Percentiles rank a stretch among this genome's conserved stretches.
These are phyloP conservation scores for Entonaema liquescens DNA, from an alignment of 495 filamentous ascomycete species.

Conservation along the genomic window DNA sequence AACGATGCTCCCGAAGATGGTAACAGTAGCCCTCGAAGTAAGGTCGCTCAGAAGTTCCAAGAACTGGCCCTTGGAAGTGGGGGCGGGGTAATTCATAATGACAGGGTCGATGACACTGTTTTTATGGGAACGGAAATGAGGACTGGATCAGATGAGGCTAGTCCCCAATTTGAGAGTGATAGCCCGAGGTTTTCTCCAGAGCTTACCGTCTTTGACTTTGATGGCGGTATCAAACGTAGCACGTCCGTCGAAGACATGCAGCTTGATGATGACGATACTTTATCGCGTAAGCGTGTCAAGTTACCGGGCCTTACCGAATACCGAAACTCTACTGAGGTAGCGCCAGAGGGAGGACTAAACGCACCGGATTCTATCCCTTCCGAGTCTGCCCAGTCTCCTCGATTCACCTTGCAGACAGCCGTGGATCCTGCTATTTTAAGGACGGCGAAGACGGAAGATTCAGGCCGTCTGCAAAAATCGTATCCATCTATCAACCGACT, in stretches of 20 bases:
- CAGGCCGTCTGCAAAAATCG: conserved; percentile 41
- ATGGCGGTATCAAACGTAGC: conserved; percentile 35
- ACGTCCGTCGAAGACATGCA: conserved; percentile 37
- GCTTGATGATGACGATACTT: conserved; percentile 38
- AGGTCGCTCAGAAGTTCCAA: conserved; percentile 70
- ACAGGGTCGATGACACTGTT: conserved; percentile 41
- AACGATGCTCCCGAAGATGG: conserved; percentile 47
- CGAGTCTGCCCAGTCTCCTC: conserved; percentile 30
- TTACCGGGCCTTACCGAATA: conserved; percentile 40
- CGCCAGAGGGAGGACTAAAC: conserved; percentile 6
- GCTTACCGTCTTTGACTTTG: conserved; percentile 31
- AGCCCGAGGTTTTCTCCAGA: conserved; percentile 36
- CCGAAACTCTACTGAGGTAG: conserved; percentile 27
- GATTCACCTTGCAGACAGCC: conserved; percentile 28
- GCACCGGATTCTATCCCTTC: neutral
- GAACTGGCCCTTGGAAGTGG: conserved; percentile 65
- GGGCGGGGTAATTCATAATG: conserved; percentile 50
- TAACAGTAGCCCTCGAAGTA: conserved; percentile 67
- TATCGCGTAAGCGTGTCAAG: conserved; percentile 51
- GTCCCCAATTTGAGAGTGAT: conserved; percentile 23
- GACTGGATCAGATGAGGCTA: conserved; percentile 29
- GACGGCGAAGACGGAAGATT: conserved; percentile 39
- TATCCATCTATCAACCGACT: conserved; percentile 52
- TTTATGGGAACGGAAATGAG: conserved; percentile 17
- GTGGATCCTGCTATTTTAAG: conserved; percentile 45